phyloP scores from a whole-genome alignment of 2,329 filamentous ascomycete species.

The Fonsecaea pugnacius region DNA sequence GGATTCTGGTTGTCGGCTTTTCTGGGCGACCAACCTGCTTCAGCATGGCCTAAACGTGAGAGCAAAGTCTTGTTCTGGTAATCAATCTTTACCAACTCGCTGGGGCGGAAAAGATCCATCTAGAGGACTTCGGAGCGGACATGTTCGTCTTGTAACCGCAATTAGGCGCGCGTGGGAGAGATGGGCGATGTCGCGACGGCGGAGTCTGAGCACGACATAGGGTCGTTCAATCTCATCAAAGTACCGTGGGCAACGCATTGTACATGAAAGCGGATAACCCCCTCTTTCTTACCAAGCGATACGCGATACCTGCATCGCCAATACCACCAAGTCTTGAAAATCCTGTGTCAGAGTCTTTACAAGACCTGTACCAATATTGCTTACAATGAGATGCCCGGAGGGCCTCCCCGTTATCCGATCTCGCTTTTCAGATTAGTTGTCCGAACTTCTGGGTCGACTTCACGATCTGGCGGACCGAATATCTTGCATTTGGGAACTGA shows the following conservation, averaged over 20 bases:
- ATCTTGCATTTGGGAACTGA: conserved; percentile 7
- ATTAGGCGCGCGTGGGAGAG: background rate
- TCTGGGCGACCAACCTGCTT: background rate
- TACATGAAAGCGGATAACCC: conserved; percentile 1
- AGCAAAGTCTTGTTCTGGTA: background rate
- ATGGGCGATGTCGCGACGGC: conserved; percentile 1
- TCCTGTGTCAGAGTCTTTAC: background rate
- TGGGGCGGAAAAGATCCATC: background rate
- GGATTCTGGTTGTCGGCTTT: background rate
- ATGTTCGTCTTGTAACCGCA: conserved; percentile 14
- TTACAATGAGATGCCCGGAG: background rate
- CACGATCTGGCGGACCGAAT: conserved; percentile 5
- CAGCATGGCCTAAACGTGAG: background rate
- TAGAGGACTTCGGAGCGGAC: background rate
- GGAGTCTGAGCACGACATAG: conserved; percentile 11
- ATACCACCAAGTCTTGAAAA: background rate
- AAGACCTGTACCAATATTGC: background rate
- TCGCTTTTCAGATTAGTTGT: conserved; percentile 5
- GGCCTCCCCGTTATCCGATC: background rate
- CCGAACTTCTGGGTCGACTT: background rate
- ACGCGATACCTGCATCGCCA: background rate
- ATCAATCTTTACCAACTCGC: background rate
- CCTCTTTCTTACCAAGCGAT: background rate
- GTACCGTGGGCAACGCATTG: background rate
- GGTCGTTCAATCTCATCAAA: background rate